Evolutionary conservation across 306 rosid genomes (phyloP).

Genomic region (Sechiopsis laciniata): DNA sequence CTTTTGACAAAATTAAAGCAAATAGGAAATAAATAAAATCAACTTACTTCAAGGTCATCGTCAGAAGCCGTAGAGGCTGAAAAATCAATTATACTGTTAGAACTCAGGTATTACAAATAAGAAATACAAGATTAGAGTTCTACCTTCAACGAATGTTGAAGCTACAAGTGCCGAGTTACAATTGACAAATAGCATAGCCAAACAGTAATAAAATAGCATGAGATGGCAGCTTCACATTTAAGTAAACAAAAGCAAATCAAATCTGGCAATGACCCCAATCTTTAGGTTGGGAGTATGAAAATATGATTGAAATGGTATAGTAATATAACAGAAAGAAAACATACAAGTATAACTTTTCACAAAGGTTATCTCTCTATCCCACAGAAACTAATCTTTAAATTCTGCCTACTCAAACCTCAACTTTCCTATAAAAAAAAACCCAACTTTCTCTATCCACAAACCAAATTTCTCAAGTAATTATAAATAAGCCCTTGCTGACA

Average conservation of each 20-base stretch:
- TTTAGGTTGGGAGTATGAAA: background rate
- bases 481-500: background rate
- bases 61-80: slow-evolving; percentile 65
- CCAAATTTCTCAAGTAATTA: background rate
- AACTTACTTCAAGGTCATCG: slow-evolving; percentile 47
- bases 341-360: background rate
- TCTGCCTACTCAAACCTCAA: background rate
- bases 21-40: slow-evolving; percentile 9
- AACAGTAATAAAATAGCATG: background rate
- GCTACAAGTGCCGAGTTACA: background rate
- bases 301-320: background rate
- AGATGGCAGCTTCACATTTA: background rate
- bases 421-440: background rate
- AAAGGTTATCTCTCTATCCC: background rate
- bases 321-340: background rate
- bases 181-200: background rate
- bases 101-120: background rate
- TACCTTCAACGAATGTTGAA: background rate
- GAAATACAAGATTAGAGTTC: background rate
- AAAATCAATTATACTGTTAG: slow-evolving; percentile 19
- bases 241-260: slow-evolving; percentile 11
- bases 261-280: background rate
- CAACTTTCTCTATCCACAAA: background rate
- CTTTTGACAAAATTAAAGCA: background rate
- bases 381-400: background rate